Percentiles rank a stretch among this genome's conserved stretches.
Evolutionary conservation across 108 stramenopile species (phyloP).

Genomic region (Aurantiochytrium sp.): DNA sequence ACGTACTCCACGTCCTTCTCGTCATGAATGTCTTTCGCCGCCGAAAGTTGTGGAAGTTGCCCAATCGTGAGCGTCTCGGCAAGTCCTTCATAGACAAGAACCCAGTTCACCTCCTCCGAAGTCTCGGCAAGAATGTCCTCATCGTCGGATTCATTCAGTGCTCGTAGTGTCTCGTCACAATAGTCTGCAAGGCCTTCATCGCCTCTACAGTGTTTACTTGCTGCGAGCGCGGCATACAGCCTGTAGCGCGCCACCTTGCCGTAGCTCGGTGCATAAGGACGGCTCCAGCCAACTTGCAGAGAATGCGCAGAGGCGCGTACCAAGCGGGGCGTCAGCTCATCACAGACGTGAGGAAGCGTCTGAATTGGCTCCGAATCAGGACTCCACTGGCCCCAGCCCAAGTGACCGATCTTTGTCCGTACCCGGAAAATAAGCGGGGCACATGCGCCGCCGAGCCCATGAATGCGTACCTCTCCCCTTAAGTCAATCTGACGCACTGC

Average conservation of each 20-base stretch:
- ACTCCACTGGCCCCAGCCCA: constrained; percentile 1
- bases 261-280: not conserved
- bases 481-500: not conserved
- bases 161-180: not conserved
- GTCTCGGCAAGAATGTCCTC: not conserved
- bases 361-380: not conserved
- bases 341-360: not conserved
- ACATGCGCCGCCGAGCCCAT: not conserved
- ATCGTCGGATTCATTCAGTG: not conserved
- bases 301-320: not conserved
- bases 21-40: too few species aligned
- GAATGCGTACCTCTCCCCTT: not conserved
- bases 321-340: not conserved
- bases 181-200: not conserved
- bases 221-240: not conserved
- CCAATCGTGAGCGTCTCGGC: not conserved
- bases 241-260: not conserved
- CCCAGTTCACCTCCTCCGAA: not conserved
- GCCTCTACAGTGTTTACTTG: not conserved
- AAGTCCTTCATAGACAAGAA: not conserved
- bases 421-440: not conserved
- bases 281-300: not conserved
- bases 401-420: not conserved
- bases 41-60: too few species aligned
- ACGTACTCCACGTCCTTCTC: not conserved